Percentiles rank a stretch among this genome's conserved stretches.
phyloP scores from a whole-genome alignment of 352 stramenopile species.

The Bremia lactucae region DNA sequence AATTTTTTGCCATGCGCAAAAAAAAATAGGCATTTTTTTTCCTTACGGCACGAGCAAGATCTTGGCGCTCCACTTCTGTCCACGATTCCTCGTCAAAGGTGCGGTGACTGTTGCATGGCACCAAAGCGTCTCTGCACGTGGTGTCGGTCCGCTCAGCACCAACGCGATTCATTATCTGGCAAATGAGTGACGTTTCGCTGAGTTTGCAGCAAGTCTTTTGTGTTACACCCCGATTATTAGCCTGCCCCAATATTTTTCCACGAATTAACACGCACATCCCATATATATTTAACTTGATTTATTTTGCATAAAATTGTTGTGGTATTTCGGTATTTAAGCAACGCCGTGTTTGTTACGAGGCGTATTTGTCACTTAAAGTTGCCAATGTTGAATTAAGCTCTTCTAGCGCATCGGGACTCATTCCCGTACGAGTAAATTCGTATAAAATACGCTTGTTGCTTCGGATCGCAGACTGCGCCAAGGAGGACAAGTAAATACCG shows the following conservation, averaged over 20 bases:
- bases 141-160: not conserved
- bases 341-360: too few relatives aligned
- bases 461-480: slow-evolving; percentile 25
- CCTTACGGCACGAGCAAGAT: slow-evolving; percentile 65
- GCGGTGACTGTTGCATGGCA: slow-evolving; percentile 10
- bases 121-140: slow-evolving; percentile 1
- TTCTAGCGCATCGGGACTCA: slow-evolving; percentile 56
- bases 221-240: too few relatives aligned
- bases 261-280: not conserved
- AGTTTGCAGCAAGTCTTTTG: too few relatives aligned
- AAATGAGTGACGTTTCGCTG: not conserved
- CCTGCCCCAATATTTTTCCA: too few relatives aligned
- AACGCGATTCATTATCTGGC: slow-evolving; percentile 8
- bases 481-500: slow-evolving; percentile 31
- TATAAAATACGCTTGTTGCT: slow-evolving; percentile 56
- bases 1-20: slow-evolving; percentile 7
- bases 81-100: slow-evolving; percentile 72
- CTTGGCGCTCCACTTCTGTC: slow-evolving; percentile 71
- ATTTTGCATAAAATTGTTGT: not conserved
- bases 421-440: slow-evolving; percentile 62
- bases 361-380: slow-evolving; percentile 35
- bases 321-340: too few relatives aligned
- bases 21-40: too few relatives aligned
- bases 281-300: slow-evolving; percentile 8
- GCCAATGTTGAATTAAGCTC: slow-evolving; percentile 45